Conservation (phyloP, 768 basidiomycete genomes). For the Tephrocybe sp. region DNA sequence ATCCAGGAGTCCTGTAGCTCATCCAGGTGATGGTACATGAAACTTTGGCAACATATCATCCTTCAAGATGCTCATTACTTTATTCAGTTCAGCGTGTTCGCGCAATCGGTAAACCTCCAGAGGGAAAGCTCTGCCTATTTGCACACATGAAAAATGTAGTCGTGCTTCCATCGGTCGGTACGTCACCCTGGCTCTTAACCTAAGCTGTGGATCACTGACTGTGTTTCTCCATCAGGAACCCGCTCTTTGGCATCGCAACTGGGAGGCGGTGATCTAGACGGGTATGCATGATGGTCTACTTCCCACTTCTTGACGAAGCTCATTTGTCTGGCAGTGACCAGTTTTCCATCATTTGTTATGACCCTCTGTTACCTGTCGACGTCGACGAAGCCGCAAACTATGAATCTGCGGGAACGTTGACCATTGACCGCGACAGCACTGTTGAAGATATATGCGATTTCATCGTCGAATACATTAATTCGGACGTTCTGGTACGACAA, state of each 20-base stretch:
- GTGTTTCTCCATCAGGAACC: slow-evolving; percentile 32
- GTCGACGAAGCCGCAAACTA: slow-evolving; percentile 55
- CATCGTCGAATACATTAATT: slow-evolving; percentile 80
- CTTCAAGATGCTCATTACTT: slow-evolving; percentile 3
- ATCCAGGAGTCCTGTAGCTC: slow-evolving; percentile 70
- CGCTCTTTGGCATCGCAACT: slow-evolving; percentile 69
- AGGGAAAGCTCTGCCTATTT: slow-evolving; percentile 53
- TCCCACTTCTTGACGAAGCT: background rate
- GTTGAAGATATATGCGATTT: slow-evolving; percentile 78
- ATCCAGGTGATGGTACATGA: slow-evolving; percentile 67
- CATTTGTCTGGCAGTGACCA: slow-evolving; percentile 43
- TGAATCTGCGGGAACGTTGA: slow-evolving; percentile 29
- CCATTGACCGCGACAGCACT: slow-evolving; percentile 46
- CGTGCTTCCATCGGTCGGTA: slow-evolving; percentile 65
- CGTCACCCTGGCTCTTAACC: slow-evolving; percentile 8
- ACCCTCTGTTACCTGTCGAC: slow-evolving; percentile 50
- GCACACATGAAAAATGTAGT: slow-evolving; percentile 64
- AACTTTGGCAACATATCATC: background rate
- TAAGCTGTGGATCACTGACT: background rate
- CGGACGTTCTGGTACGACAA: slow-evolving; percentile 65
- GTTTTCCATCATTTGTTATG: slow-evolving; percentile 59
- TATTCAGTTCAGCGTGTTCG: slow-evolving; percentile 60
- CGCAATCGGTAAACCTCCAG: slow-evolving; percentile 70
- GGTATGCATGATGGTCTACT: slow-evolving; percentile 36
- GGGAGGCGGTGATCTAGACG: slow-evolving; percentile 79